These are phyloP conservation scores for Jimgerdemannia flammicorona DNA, from an alignment of 192 early-diverging fungal genomes.

Conservation along the genomic window DNA sequence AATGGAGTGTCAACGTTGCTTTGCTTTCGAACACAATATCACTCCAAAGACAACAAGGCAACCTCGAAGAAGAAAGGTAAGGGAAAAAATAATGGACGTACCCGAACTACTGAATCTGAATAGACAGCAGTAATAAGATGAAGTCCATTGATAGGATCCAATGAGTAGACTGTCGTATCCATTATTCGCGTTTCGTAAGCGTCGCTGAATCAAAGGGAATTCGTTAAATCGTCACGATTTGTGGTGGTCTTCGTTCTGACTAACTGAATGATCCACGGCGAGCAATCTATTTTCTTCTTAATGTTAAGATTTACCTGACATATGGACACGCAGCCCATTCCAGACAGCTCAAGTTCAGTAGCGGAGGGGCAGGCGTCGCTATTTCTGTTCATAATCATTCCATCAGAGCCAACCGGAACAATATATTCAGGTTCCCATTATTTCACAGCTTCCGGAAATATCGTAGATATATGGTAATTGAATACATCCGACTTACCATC, in stretches of 20 bases:
- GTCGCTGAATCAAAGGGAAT: conserved; percentile 33
- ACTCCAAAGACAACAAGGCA: not conserved
- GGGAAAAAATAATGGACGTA: conserved; percentile 12
- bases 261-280: not conserved
- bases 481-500: not conserved
- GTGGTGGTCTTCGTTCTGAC: not conserved
- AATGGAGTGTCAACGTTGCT: not conserved
- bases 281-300: not conserved
- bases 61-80: not conserved
- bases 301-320: conserved; percentile 24
- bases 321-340: conserved; percentile 41
- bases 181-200: conserved; percentile 71
- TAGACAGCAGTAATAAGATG: conserved; percentile 66
- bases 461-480: not conserved
- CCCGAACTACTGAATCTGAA: conserved; percentile 64
- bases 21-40: too few species aligned
- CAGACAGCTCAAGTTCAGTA: conserved; percentile 35
- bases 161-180: conserved; percentile 53
- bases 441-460: not conserved
- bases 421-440: too few species aligned
- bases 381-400: not conserved
- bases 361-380: not conserved
- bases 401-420: too few species aligned
- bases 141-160: conserved; percentile 16
- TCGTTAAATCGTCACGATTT: not conserved